A percentile compares a stretch with the other conserved stretches of the same genome.
These are phyloP conservation scores for Phytophthora litchii DNA, from an alignment of 352 stramenopile species.

Conservation along the genomic window DNA sequence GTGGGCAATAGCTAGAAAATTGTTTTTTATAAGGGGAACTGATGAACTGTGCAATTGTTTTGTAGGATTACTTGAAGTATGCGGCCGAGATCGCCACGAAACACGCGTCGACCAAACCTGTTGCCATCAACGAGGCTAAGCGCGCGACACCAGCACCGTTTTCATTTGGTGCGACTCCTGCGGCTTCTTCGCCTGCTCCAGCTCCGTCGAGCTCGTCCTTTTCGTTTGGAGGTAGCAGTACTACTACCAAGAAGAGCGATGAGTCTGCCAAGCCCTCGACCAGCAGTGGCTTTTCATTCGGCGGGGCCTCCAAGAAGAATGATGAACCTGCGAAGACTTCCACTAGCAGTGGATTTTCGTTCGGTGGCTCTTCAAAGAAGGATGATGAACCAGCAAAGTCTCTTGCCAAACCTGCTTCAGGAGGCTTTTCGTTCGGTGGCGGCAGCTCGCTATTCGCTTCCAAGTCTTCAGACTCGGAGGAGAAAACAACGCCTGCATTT, in stretches of 20 bases:
- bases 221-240: conserved; percentile 42
- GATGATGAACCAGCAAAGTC: conserved; percentile 20
- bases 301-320: conserved; percentile 24
- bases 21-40: conserved; percentile 1
- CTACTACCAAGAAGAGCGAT: conserved; percentile 21
- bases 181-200: conserved; percentile 20
- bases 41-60: conserved; percentile 9
- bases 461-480: conserved; percentile 25
- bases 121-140: conserved; percentile 48
- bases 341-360: conserved; percentile 20
- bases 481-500: conserved; percentile 49
- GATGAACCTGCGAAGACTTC: conserved; percentile 12
- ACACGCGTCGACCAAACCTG: conserved; percentile 64
- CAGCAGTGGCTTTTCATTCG: conserved; percentile 24
- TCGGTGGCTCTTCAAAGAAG: conserved; percentile 30
- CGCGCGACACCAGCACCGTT: conserved; percentile 26
- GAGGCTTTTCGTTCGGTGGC: conserved; percentile 32
- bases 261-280: conserved; percentile 9
- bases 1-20: conserved; percentile 22
- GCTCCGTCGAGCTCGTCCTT: conserved; percentile 23
- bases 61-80: conserved; percentile 80
- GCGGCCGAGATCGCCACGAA: conserved; percentile 64
- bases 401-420: conserved; percentile 8
- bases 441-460: conserved; percentile 51
- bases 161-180: conserved; percentile 23